Evolutionary conservation across 1,139 yeast species (phyloP).

Genomic region (Saccharomyces hybrid): DNA sequence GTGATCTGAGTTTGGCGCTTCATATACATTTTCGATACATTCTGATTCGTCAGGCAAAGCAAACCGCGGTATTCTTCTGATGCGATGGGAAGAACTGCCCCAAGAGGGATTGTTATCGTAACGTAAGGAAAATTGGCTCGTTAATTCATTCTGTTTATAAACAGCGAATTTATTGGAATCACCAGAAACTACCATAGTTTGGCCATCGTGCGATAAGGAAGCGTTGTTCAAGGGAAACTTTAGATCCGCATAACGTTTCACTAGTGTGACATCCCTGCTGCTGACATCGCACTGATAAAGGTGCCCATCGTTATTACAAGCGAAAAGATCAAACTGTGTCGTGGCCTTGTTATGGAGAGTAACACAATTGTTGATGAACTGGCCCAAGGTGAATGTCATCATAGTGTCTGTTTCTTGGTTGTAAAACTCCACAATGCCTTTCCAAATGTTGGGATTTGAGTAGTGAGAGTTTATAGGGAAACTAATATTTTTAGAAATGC

Average conservation of each 20-base stretch:
- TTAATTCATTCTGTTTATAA: constrained; percentile 37
- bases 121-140: constrained; percentile 23
- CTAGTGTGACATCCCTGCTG: constrained; percentile 38
- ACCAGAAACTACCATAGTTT: constrained; percentile 50
- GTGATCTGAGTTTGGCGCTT: constrained; percentile 54
- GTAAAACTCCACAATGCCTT: constrained; percentile 57
- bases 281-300: constrained; percentile 58
- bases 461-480: constrained; percentile 26
- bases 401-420: constrained; percentile 42
- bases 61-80: constrained; percentile 22
- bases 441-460: constrained; percentile 35
- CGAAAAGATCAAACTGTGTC: constrained; percentile 44
- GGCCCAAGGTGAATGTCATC: constrained; percentile 58
- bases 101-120: constrained; percentile 25
- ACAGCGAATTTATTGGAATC: constrained; percentile 48
- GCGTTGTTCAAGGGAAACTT: constrained; percentile 53
- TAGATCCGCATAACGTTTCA: constrained; percentile 38
- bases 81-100: constrained; percentile 19
- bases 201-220: constrained; percentile 50
- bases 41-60: constrained; percentile 27
- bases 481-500: constrained; percentile 21
- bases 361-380: constrained; percentile 79
- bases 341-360: constrained; percentile 34
- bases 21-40: constrained; percentile 33
- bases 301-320: constrained; percentile 76